Base-by-base conservation (phyloP, 371 early-diverging fungal species). In the Chytridium lagenaria region DNA sequence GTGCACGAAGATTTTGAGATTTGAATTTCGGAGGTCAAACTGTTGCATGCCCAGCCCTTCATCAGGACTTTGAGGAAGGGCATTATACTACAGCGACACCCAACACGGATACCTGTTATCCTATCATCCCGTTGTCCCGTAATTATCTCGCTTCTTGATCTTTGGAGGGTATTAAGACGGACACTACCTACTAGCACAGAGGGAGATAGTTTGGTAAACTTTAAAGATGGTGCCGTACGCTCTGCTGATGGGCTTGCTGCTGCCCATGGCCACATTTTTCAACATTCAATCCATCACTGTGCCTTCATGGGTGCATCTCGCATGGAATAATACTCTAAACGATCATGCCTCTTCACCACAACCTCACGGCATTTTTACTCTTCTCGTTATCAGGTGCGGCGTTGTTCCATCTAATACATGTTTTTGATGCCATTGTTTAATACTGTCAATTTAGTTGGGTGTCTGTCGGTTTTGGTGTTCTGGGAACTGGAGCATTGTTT, bases 281-380 rank as follows among this genome's bases (percentile, higher is more conserved):
- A 81, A 81, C 69, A 57, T 81, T 10, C 86, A 85, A 65, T 69
- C 80, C 50, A 59, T 84, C 33, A 71, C 82, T 0, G 83, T 84
- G 3, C 82, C 82, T 22, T 78, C 77, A 39, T 84, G 80, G 82
- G 38, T 71, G 12, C 71, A 55, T 26, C 15, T 22, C 22, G 49
- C 49, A 15, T 15, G n/a, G n/a, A n/a, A n/a, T n/a, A n/a, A n/a
- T n/a, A 70, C 69, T 26, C 52, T 0, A 71, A 55, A 22, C 15
- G 44, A 12, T 7, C 15, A 22, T 52, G 10, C 37, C 39, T 12
- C 36, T 22, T 10, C 44, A 36, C 3, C 10, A 10, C 50, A 26
- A 44, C 36, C 33, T 16, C 23, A 23, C 23, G 31, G 26, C 49
- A 51, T 30, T 30, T 10, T 55, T 19, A 30, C 57, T 10, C 23